Base-by-base conservation (phyloP, 2,329 filamentous ascomycete species). In the Alternaria conjuncta region DNA sequence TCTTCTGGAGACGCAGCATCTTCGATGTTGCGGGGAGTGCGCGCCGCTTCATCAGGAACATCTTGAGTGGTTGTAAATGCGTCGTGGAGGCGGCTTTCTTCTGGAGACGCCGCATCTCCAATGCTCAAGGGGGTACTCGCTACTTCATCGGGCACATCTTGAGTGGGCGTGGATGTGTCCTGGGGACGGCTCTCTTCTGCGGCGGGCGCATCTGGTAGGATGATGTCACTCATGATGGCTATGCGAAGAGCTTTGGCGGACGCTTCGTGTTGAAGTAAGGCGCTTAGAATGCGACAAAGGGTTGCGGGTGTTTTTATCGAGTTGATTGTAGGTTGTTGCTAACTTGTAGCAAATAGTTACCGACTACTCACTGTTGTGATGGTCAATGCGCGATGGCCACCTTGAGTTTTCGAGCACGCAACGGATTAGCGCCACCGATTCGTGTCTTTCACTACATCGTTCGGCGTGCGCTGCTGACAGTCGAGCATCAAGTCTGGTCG, bases 191-290 rank as follows among this genome's bases (percentile, higher is more conserved):
- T 25, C 6, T 47, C 25, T 7, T 26, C 9, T 26, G 21, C 4
- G 1, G 21, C n/a, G 1, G 20, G 6, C 23, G 23, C 21, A 18
- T 23, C 45, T 26, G 21, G 11, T 2, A 49, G 1, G 23, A 26
- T 28, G 8, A n/a, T 26, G 45, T 49, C 23, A 11, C 1, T 25
- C 23, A 49, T 49, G 12, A 4, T 11, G 36, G 9, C 36, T 41
- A 18, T 49, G 15, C 13, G 15, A 18, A 7, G 13, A 26, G 23
- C 23, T 18, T 26, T 12, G 8, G 1, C 13, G 23, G 9, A 10
- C 8, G 23, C 0, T 1, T 26, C 20, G 8, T 11, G 8, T 7
- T 9, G 13, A 18, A 2, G 0, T 8, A 12, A 25, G 5, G 15
- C 1, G 23, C 8, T 5, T 15, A 10, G 15, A 26, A 2, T 7